These are phyloP conservation scores for Daldinia caldariorum DNA, from an alignment of 495 filamentous ascomycete genomes.

Conservation along the genomic window DNA sequence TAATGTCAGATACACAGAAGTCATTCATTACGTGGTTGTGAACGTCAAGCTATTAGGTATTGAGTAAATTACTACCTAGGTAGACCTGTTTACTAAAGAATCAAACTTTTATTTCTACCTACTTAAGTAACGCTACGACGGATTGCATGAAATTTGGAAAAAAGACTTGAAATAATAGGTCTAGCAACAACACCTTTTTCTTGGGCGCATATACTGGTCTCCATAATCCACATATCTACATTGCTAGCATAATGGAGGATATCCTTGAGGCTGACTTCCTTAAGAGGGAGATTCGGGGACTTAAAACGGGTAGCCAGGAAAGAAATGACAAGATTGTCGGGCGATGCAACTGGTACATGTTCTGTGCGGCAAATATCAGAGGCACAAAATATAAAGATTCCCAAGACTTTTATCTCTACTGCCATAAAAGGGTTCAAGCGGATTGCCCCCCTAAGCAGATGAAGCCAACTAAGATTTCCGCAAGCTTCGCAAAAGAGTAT, in stretches of 20 bases:
- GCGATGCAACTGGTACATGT: slow-evolving; percentile 41
- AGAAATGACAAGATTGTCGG: slow-evolving; percentile 19
- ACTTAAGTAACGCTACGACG: background rate
- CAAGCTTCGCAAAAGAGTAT: slow-evolving; percentile 15
- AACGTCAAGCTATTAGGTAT: background rate
- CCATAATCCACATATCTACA: background rate
- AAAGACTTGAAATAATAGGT: background rate
- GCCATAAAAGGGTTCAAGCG: background rate
- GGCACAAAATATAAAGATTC: background rate
- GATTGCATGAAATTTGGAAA: background rate
- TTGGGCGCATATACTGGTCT: background rate
- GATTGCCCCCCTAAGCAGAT: slow-evolving; percentile 23
- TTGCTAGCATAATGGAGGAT: slow-evolving; percentile 1
- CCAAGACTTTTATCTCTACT: slow-evolving; percentile 6
- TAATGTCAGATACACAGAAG: background rate
- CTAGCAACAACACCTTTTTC: background rate
- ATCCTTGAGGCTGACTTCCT: slow-evolving; percentile 17
- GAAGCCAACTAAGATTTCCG: slow-evolving; percentile 10
- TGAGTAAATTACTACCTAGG: background rate
- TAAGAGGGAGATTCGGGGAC: slow-evolving; percentile 1
- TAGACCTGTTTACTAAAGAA: background rate
- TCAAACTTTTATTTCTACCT: background rate
- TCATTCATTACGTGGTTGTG: background rate
- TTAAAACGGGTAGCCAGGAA: background rate
- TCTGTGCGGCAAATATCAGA: slow-evolving; percentile 13